Base-by-base conservation (phyloP, 2,329 filamentous ascomycete genomes). In the Aspergillus aculeatus region DNA sequence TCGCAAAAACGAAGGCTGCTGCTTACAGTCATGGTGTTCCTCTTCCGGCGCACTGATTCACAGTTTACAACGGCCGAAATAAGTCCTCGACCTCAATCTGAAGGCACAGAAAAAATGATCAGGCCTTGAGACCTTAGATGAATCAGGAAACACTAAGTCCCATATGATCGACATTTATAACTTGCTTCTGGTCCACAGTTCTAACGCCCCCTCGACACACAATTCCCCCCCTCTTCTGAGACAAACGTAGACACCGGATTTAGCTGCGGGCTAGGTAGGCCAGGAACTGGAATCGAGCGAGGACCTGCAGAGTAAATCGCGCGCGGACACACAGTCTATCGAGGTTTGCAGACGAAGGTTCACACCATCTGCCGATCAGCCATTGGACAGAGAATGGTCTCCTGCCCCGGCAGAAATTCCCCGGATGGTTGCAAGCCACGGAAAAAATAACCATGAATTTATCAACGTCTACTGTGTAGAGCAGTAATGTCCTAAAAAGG, bases 291-390 rank as follows among this genome's bases (percentile, higher is more conserved):
- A n/a, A 48, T 14, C 21, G 23, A 47, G 9, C 24, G 26, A 21
- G 38, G 41, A 35, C 26, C 41, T 55, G 26, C 41, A 47, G 47
- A 26, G 51, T 21, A 29, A 24, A 24, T 55, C 26, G 53, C 41
- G 53, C 53, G 41, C 53, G 53, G 53, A 55, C 53, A 55, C 41
- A 44, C 41, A 47, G 53, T 29, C 53, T 55, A 55, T 55, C 53
- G 53, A 48, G 26, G 41, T 21, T 21, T 31, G 47, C 44, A 31
- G 29, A 16, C n/a, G 26, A 47, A 55, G 26, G 29, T 21, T 48
- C 44, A 29, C 29, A 19, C 41, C 16, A 35, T 26, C n/a, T 48
- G 53, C 32, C 44, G 53, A 55, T 55, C 53, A 55, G 19, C 35
- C 51, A 53, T 24, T 54, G 38, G 26, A 44, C 26, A 48, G 53